These are phyloP conservation scores for Hygrophoropsis aurantiaca DNA, from an alignment of 768 basidiomycete genomes.

Conservation along the genomic window DNA sequence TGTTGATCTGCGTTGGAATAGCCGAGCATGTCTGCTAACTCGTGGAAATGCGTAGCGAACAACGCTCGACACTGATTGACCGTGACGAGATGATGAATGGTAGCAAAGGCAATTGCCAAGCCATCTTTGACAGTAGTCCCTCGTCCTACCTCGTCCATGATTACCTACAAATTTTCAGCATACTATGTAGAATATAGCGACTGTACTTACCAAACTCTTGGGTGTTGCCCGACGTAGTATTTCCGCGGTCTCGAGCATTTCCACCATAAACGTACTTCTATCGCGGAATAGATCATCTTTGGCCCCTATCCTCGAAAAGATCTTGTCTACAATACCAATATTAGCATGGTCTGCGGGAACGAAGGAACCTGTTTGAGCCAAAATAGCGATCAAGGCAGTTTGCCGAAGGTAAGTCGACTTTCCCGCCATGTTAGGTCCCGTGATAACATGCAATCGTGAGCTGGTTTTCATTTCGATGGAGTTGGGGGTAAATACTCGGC, in stretches of 20 bases:
- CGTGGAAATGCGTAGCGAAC: slow-evolving; percentile 99
- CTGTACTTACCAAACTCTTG: slow-evolving; percentile 67
- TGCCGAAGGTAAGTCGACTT: slow-evolving; percentile 94
- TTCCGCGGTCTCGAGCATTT: slow-evolving; percentile 92
- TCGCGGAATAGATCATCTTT: slow-evolving; percentile 94
- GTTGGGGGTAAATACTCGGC: slow-evolving; percentile 85
- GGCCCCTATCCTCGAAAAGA: slow-evolving; percentile 95
- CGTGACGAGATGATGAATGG: slow-evolving; percentile 76
- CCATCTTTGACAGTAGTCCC: slow-evolving; percentile 94
- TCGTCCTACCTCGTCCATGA: slow-evolving; percentile 99
- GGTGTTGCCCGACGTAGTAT: slow-evolving; percentile 84
- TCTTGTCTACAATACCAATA: slow-evolving; percentile 84
- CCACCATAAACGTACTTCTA: slow-evolving; percentile 97
- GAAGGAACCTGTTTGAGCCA: slow-evolving; percentile 92
- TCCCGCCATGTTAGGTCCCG: slow-evolving; percentile 95
- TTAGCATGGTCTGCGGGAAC: slow-evolving; percentile 84
- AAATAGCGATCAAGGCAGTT: slow-evolving; percentile 82
- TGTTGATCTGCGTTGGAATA: slow-evolving; percentile 43
- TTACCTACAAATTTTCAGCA: slow-evolving; percentile 57
- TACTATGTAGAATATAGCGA: neutral
- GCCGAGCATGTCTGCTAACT: slow-evolving; percentile 82
- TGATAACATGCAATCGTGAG: slow-evolving; percentile 78
- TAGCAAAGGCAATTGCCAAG: slow-evolving; percentile 89
- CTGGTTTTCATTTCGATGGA: slow-evolving; percentile 59
- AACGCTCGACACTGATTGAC: slow-evolving; percentile 79